Base-by-base conservation (phyloP, 768 basidiomycete species). In the Tulasnella sp. region DNA sequence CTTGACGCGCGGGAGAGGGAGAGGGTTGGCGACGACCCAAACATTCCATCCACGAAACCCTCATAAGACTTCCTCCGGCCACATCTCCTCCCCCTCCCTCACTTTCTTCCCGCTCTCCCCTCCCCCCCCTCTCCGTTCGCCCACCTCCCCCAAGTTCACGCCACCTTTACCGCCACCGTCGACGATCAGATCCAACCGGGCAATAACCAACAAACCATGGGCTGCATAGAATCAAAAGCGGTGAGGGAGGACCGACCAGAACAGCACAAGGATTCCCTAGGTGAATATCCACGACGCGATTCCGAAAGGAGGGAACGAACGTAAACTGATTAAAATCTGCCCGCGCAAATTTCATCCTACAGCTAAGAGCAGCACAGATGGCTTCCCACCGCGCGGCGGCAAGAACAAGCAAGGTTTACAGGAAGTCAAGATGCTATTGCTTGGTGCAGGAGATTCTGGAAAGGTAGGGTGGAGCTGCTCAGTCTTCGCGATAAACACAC, bases 391-490 rank as follows among this genome's bases (percentile, higher is more conserved):
- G 57, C 57, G 57, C n/a, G 23, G 18, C 29, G 57, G 57, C 23
- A 61, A 61, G 57, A 61, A 3, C 23, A 61, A 61, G 57, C 57
- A 61, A 61, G 57, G 57, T 23, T 23, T 61, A 26, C 57, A 55
- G 26, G 95, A 96, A 84, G 94, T 96, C 83, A 96, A 98, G 87
- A 97, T 98, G 96, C 84, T 98, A 79, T 84, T 99, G 78, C 88
- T 99, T 32, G 97, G 97, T 77, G 96, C 97, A 77, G 96, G 97
- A 85, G 96, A 98, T 88, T 96, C 94, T 76, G 96, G 96, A 82
- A 98, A 98, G 89, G 92, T 92, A 70, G 15, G 44, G 75, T 26
- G 29, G 51, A 29, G n/a, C 44, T 10, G 5, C 4, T 39, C 39
- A 32, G 29, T 44, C 9, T 48, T 57, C 23, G 10, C n/a, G 37